Percentiles rank a stretch among this genome's conserved stretches.
Evolutionary conservation across 2,329 filamentous ascomycete species (phyloP).

Genomic region (Claviceps sp.): DNA sequence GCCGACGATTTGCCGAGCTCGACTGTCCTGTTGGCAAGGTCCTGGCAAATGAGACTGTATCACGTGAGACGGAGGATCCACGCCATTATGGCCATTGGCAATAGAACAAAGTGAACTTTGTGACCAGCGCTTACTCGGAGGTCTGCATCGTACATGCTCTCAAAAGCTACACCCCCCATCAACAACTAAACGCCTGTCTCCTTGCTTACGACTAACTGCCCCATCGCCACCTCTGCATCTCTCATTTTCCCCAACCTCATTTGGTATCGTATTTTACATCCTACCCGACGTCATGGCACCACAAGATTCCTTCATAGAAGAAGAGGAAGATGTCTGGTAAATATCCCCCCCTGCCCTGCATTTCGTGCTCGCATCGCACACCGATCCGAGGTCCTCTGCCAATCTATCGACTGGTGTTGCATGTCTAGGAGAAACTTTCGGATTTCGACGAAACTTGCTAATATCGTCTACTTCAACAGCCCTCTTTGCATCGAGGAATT

Average conservation of each 20-base stretch:
- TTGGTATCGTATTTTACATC: constrained; percentile 8
- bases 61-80: constrained; percentile 1
- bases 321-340: constrained; percentile 58
- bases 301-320: constrained; percentile 58
- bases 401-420: constrained; percentile 1
- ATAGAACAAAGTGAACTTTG: constrained; percentile 6
- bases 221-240: constrained; percentile 3
- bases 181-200: constrained; percentile 6
- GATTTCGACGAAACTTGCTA: background rate
- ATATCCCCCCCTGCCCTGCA: constrained; percentile 11
- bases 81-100: background rate
- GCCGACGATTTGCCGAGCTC: constrained; percentile 19
- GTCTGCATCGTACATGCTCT: constrained; percentile 8
- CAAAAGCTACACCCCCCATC: constrained; percentile 8
- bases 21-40: background rate
- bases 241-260: constrained; percentile 10
- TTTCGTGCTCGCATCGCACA: background rate
- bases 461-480: constrained; percentile 32
- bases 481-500: constrained; percentile 98
- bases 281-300: constrained; percentile 42
- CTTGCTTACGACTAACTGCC: constrained; percentile 10
- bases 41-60: background rate
- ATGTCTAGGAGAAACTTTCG: background rate
- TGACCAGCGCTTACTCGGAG: constrained; percentile 9
- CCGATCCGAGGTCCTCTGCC: constrained; percentile 4